These are phyloP conservation scores for Penicillium sp. DNA, from an alignment of 2,329 filamentous ascomycete genomes.

Conservation along the genomic window DNA sequence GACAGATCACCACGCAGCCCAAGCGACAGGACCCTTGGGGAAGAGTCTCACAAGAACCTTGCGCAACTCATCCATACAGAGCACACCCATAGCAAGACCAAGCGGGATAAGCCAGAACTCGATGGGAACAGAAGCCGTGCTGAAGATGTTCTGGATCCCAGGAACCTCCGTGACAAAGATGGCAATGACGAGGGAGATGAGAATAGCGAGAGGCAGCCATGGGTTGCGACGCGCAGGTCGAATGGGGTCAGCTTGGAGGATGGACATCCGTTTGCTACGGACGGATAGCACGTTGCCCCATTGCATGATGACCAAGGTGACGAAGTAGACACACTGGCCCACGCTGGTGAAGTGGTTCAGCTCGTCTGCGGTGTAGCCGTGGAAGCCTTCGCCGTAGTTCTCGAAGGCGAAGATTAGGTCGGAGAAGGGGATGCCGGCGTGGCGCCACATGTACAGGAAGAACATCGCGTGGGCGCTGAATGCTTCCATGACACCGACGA, in stretches of 20 bases:
- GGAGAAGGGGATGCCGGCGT: slow-evolving; percentile 50
- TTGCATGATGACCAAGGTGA: slow-evolving; percentile 56
- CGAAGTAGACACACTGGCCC: slow-evolving; percentile 57
- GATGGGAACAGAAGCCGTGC: slow-evolving; percentile 53
- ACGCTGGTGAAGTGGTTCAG: slow-evolving; percentile 52
- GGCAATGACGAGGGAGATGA: slow-evolving; percentile 53
- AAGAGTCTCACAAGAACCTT: slow-evolving; percentile 53
- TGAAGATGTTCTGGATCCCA: slow-evolving; percentile 52
- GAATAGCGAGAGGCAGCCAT: slow-evolving; percentile 50
- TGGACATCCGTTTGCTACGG: slow-evolving; percentile 54
- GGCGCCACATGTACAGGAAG: slow-evolving; percentile 54
- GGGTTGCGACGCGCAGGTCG: slow-evolving; percentile 51
- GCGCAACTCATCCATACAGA: slow-evolving; percentile 55
- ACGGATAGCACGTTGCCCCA: slow-evolving; percentile 56
- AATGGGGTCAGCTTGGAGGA: slow-evolving; percentile 55
- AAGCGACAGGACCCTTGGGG: slow-evolving; percentile 49
- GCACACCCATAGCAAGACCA: slow-evolving; percentile 52
- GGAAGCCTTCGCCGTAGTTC: slow-evolving; percentile 50
- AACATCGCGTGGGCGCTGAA: slow-evolving; percentile 55
- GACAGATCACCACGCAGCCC: slow-evolving; percentile 49
- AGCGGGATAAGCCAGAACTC: slow-evolving; percentile 57
- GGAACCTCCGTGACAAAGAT: slow-evolving; percentile 57
- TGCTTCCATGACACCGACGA: slow-evolving; percentile 56
- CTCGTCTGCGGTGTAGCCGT: slow-evolving; percentile 50
- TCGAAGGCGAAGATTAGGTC: slow-evolving; percentile 56